phyloP scores from a whole-genome alignment of 2,329 filamentous ascomycete species.

The Alternaria brassicicola region DNA sequence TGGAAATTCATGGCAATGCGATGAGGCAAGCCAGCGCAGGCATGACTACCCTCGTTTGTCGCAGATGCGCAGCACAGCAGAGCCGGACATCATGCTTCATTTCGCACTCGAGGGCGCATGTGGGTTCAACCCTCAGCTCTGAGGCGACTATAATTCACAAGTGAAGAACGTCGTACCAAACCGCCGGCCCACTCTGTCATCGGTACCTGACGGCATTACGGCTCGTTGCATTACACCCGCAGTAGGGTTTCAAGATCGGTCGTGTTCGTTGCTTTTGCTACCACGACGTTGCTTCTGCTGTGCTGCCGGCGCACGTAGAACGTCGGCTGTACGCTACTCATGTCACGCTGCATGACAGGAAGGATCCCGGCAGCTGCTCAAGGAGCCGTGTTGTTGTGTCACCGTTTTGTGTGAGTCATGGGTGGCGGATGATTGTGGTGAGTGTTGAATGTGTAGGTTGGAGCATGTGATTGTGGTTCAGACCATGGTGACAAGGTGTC shows the following conservation, averaged over 20 bases:
- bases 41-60: slow-evolving; percentile 4
- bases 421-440: background rate
- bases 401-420: slow-evolving; percentile 11
- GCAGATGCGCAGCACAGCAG: background rate
- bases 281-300: slow-evolving; percentile 18
- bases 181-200: slow-evolving; percentile 14
- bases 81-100: background rate
- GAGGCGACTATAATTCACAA: background rate
- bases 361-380: slow-evolving; percentile 13
- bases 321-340: slow-evolving; percentile 21
- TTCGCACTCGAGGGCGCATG: background rate
- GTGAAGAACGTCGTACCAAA: slow-evolving; percentile 12
- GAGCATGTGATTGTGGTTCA: background rate
- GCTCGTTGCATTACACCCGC: slow-evolving; percentile 21
- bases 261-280: slow-evolving; percentile 20
- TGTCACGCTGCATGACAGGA: slow-evolving; percentile 17
- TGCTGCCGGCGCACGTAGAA: slow-evolving; percentile 16
- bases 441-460: background rate
- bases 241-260: slow-evolving; percentile 18
- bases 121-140: background rate
- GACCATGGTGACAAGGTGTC: background rate
- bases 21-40: background rate
- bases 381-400: slow-evolving; percentile 12
- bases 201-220: slow-evolving; percentile 19
- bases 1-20: background rate